Evolutionary conservation across 805 yeast genomes (phyloP), one percentile per base, ranked within the genome.

Genomic region (Torulaspora franciscae): DNA sequence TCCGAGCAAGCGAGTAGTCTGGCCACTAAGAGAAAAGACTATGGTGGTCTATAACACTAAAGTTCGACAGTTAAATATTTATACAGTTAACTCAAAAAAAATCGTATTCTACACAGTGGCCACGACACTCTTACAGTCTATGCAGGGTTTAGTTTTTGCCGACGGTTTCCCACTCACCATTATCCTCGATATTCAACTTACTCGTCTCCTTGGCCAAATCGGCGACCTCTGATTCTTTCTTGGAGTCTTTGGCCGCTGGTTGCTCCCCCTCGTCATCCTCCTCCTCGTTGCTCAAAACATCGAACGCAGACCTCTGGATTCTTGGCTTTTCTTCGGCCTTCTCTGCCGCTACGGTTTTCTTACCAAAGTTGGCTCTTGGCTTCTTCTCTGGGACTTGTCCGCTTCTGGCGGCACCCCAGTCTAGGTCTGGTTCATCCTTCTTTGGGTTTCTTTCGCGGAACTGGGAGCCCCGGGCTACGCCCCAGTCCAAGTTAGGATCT

Each of bases 261-360:
- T 43, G 42, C 37, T 51, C 46, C 26, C 51, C 66, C 37, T 59
- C 65, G 15, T 68, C 71, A 6, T 71, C 75, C 1, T 73, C 79
- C 2, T 73, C 79, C 26, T 77, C 80, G 43, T 59, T 61, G 41
- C 75, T 68, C 58, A 79, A 65, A 19, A 79, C 79, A 39, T 73
- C 67, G 56, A 70, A 79, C 2, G 74, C 64, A 29, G 81, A 74
- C 55, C 69, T 72, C 60, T 65, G 72, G 42, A 58, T 58, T 48
- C 55, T 64, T 45, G 66, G 62, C 50, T 61, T 59, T 27, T 64
- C 64, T 37, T 58, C 62, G 22, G 58, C 54, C 38, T 59, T 54
- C 36, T 59, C 54, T 46, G 58, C 40, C 14, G 54, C 40, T n/a
- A 53, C 48, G 17, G 49, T 24, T 32, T 43, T 42, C 40, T 44